A percentile compares a stretch with the other conserved stretches of the same genome.
Evolutionary conservation across 352 stramenopile genomes (phyloP).

Genomic region (Pythium aphanidermatum): DNA sequence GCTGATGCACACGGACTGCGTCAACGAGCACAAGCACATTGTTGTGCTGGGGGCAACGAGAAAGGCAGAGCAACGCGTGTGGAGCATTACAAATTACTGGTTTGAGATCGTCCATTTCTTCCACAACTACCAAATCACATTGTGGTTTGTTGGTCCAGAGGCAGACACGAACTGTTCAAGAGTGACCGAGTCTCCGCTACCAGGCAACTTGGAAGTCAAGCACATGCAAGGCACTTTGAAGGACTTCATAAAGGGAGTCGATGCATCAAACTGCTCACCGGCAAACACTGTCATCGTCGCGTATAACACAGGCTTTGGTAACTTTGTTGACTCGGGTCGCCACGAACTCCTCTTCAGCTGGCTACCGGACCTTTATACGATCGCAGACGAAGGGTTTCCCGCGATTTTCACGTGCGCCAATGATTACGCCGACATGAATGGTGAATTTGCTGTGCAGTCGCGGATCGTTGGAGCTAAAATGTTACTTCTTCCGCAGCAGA

Average conservation of each 20-base stretch:
- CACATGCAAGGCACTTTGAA: slow-evolving; percentile 49
- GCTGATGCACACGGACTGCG: slow-evolving; percentile 9
- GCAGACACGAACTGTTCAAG: slow-evolving; percentile 12
- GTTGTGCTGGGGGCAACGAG: slow-evolving; percentile 53
- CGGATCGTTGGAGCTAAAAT: slow-evolving; percentile 56
- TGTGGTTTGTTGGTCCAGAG: slow-evolving; percentile 68
- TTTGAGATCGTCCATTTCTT: slow-evolving; percentile 41
- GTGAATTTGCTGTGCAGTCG: slow-evolving; percentile 67
- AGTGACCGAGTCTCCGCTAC: slow-evolving; percentile 1
- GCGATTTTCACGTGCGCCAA: slow-evolving; percentile 73
- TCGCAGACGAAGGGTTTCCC: slow-evolving; percentile 43
- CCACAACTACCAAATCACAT: slow-evolving; percentile 21
- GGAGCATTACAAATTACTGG: slow-evolving; percentile 65
- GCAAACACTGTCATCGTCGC: slow-evolving; percentile 51
- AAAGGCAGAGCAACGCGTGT: slow-evolving; percentile 71
- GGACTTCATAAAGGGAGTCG: slow-evolving; percentile 32
- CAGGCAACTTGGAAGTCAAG: slow-evolving; percentile 22
- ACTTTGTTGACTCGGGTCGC: slow-evolving; percentile 54
- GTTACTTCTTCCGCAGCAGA: slow-evolving; percentile 56
- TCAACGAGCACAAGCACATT: slow-evolving; percentile 19
- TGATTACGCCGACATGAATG: slow-evolving; percentile 74
- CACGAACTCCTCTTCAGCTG: slow-evolving; percentile 62
- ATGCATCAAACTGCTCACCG: slow-evolving; percentile 24
- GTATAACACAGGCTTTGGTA: slow-evolving; percentile 77
- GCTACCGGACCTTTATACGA: slow-evolving; percentile 54